Conservation (phyloP, 257 asterid genomes). For the Cordia subcordata region DNA sequence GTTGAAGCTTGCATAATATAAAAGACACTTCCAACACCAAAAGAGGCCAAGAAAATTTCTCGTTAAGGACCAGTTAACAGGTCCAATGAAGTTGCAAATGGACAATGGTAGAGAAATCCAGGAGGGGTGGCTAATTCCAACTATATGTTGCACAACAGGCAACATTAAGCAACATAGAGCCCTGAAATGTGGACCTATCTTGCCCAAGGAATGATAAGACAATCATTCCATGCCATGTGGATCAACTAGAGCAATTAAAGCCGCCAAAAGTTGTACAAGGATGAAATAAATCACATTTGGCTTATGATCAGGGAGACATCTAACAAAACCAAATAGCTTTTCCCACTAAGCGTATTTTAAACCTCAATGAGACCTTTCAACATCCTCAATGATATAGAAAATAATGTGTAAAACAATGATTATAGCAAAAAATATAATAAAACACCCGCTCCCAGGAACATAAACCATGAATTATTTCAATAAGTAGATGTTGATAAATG, state of each 20-base stretch:
- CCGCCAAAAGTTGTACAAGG: constrained; percentile 10
- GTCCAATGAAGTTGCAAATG: constrained; percentile 18
- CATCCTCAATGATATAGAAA: constrained; percentile 1
- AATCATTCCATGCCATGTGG: not conserved
- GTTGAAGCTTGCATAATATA: constrained; percentile 11
- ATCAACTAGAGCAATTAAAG: constrained; percentile 14
- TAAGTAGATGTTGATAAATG: no score
- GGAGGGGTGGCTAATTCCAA: constrained; percentile 20
- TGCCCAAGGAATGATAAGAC: not conserved
- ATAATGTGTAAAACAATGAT: constrained; percentile 3
- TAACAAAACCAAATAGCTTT: constrained; percentile 10
- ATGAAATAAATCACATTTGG: constrained; percentile 9
- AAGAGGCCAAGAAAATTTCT: constrained; percentile 20
- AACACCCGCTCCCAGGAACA: constrained; percentile 6
- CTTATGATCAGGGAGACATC: constrained; percentile 3
- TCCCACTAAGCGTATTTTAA: constrained; percentile 8
- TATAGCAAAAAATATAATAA: constrained; percentile 1
- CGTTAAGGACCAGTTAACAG: constrained; percentile 16
- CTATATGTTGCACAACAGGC: constrained; percentile 17
- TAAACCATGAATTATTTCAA: not conserved
- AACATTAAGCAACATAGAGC: constrained; percentile 7
- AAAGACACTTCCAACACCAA: constrained; percentile 20
- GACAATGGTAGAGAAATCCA: constrained; percentile 21
- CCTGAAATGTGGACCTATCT: constrained; percentile 9
- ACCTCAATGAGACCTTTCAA: constrained; percentile 3